These are phyloP conservation scores for Aspergillus cejpii DNA, from an alignment of 2,329 filamentous ascomycete genomes.

Conservation along the genomic window DNA sequence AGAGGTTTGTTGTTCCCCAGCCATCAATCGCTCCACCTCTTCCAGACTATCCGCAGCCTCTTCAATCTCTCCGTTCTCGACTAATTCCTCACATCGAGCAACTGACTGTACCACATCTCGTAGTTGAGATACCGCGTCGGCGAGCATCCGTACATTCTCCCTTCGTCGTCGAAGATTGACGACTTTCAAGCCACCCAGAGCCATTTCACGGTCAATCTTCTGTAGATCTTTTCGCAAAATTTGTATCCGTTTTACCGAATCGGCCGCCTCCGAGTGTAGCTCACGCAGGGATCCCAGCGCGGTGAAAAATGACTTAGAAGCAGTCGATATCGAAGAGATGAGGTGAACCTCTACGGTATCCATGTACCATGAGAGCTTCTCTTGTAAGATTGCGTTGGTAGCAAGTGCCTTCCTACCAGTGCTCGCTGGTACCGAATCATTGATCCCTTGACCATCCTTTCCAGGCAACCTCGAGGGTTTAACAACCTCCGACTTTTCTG, in stretches of 20 bases:
- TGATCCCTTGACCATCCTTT: conserved; percentile 51
- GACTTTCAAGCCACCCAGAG: conserved; percentile 74
- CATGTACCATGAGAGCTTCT: conserved; percentile 99
- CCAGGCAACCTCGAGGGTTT: conserved; percentile 51
- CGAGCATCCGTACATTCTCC: conserved; percentile 77
- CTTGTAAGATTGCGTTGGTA: conserved; percentile 93
- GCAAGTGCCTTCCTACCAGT: conserved; percentile 72
- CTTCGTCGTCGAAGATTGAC: conserved; percentile 73
- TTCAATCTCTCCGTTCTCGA: conserved; percentile 78
- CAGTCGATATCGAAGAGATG: conserved; percentile 91
- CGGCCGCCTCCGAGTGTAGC: conserved; percentile 82
- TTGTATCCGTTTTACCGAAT: conserved; percentile 83
- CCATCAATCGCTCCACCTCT: conserved; percentile 69
- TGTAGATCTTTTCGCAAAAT: conserved; percentile 69
- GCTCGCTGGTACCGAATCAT: conserved; percentile 53
- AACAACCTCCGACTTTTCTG: conserved; percentile 95
- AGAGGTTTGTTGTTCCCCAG: conserved; percentile 57
- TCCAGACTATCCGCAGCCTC: conserved; percentile 72
- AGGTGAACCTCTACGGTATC: conserved; percentile 97
- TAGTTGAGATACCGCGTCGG: conserved; percentile 76
- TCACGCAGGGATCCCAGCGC: conserved; percentile 86
- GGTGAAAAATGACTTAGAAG: conserved; percentile 93
- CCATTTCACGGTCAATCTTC: conserved; percentile 79
- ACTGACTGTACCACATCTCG: conserved; percentile 70
- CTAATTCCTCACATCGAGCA: conserved; percentile 67